Evolutionary conservation across 306 rosid genomes (phyloP), one percentile per base, ranked within the genome.

Genomic region (Corylus avellana): DNA sequence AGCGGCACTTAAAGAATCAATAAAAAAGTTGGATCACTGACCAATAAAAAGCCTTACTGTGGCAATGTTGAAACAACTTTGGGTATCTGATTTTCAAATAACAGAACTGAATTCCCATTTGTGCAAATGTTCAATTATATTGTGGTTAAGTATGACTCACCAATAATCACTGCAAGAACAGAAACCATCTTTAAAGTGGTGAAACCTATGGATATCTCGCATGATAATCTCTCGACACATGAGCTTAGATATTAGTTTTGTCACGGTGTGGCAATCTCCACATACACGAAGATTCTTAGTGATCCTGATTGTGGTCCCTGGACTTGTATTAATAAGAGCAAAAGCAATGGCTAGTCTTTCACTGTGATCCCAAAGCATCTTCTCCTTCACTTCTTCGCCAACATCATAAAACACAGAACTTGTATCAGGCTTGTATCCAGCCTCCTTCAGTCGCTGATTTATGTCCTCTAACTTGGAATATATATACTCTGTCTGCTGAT

Each of bases 301-400:
- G 39, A 89, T 86, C 85, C 93, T 84, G 84, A 86, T 86, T 70
- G 83, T 77, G 58, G 83, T 83, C 46, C 85, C 82, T 37, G 89
- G 84, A 75, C 78, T 56, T 63, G 90, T 83, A 74, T 81, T 86
- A 70, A 83, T 80, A 71, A 89, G 91, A 61, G 88, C 81, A 75
- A 87, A 85, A 77, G 88, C 90, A 82, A 87, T 91, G 8, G 93
- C 90, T 83, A 89, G 74, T 72, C 89, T 84, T 76, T 89, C 87
- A 12, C 93, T 86, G 59, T 84, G 93, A 83, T 74, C 85, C 90
- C 92, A 91, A 48, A 91, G 91, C 85, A 89, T 87, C 78, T 81
- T 87, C 85, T 91, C 90, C 82, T 89, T 86, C 44, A 77, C 78
- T 81, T 87, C 85, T 80, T 85, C 89, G 54, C 83, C 86, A 51